phyloP scores from a whole-genome alignment of 164 flowering plant genomes.

The Vitis cinerea region DNA sequence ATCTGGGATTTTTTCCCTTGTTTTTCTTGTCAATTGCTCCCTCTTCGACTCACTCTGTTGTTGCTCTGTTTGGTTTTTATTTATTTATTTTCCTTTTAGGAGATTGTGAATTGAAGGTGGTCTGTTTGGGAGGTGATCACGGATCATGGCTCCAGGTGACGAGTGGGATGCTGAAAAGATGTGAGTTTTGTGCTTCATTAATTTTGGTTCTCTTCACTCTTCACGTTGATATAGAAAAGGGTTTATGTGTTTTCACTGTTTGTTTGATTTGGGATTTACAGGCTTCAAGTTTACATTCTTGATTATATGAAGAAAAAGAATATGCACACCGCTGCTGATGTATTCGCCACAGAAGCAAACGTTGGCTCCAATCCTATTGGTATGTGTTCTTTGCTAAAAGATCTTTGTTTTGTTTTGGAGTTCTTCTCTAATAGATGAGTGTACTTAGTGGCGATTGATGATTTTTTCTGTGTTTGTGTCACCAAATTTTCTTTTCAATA shows the following conservation, averaged over 20 bases:
- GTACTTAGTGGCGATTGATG: neutral
- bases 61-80: too few relatives aligned
- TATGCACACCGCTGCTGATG: constrained; percentile 21
- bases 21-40: neutral
- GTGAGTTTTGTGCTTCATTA: constrained; percentile 17
- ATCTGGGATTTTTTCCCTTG: neutral
- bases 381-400: constrained; percentile 8
- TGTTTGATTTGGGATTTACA: constrained; percentile 12
- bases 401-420: neutral
- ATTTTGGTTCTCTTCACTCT: neutral
- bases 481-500: neutral
- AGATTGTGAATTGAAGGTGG: constrained; percentile 1
- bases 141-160: constrained; percentile 11
- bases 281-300: constrained; percentile 23
- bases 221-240: neutral
- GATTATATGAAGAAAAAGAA: constrained; percentile 32
- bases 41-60: too few relatives aligned
- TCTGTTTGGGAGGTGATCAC: neutral
- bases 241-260: neutral
- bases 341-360: constrained; percentile 22
- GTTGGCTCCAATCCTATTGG: constrained; percentile 12
- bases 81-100: too few relatives aligned
- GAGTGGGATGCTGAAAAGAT: constrained; percentile 24
- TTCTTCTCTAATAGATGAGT: neutral
- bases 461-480: too few relatives aligned